Percentiles rank a stretch among this genome's conserved stretches.
Evolutionary conservation across 306 rosid genomes (phyloP).

Genomic region (Pterocarpus santalinus): DNA sequence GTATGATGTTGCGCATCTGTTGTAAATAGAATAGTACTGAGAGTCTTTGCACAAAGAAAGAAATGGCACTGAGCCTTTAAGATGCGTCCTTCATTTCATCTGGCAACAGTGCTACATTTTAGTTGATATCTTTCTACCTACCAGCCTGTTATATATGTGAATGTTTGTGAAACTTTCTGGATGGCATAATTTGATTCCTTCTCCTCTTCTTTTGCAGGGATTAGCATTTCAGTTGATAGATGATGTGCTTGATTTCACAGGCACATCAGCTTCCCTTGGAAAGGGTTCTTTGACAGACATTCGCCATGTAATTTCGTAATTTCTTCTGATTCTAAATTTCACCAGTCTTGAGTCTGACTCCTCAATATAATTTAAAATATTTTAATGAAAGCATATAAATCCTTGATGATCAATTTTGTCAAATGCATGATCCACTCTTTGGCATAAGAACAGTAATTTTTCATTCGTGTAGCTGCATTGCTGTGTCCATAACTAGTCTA

Average conservation of each 20-base stretch:
- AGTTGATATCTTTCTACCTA: conserved; percentile 18
- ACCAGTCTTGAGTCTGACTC: conserved; percentile 2
- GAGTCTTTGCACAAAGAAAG: conserved; percentile 37
- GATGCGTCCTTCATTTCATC: conserved; percentile 18
- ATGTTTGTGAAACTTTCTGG: conserved; percentile 16
- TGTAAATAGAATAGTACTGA: not conserved
- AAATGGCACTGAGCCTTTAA: conserved; percentile 29
- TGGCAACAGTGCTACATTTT: conserved; percentile 9
- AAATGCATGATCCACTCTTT: not conserved
- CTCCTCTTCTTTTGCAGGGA: conserved; percentile 69
- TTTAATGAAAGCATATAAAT: conserved; percentile 18
- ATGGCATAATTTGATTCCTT: conserved; percentile 16
- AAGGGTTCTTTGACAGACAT: conserved; percentile 96
- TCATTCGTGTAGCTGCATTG: not conserved
- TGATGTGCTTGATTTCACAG: conserved; percentile 92
- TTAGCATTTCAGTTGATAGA: conserved; percentile 94
- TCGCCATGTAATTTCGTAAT: conserved; percentile 68
- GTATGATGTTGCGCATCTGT: conserved; percentile 1
- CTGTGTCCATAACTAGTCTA: not conserved
- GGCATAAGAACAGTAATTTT: not conserved
- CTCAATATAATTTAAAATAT: conserved; percentile 4
- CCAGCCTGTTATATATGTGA: conserved; percentile 21
- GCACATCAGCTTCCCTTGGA: conserved; percentile 92
- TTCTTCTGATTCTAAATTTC: conserved; percentile 13
- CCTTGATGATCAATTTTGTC: not conserved